phyloP scores from a whole-genome alignment of 495 filamentous ascomycete species.

The Evernia prunastri region DNA sequence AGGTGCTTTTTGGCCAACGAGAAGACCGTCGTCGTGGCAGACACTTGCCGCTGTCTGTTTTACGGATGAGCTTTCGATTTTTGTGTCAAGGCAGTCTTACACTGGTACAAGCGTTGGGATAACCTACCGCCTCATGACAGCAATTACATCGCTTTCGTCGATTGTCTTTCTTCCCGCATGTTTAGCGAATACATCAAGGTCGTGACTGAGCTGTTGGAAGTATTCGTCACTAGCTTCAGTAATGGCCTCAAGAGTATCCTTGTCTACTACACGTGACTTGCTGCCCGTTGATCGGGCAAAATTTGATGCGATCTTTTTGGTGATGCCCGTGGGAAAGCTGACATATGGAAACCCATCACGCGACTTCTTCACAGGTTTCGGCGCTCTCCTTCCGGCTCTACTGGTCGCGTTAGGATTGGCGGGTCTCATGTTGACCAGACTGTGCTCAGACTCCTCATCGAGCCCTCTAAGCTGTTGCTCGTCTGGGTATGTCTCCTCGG shows the following conservation, averaged over 20 bases:
- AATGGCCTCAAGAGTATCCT: slow-evolving; percentile 65
- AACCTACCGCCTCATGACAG: slow-evolving; percentile 72
- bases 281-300: slow-evolving; percentile 57
- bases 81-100: neutral
- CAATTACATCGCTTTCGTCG: slow-evolving; percentile 74
- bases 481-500: slow-evolving; percentile 23
- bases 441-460: neutral
- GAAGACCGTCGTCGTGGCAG: slow-evolving; percentile 65
- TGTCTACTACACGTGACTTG: slow-evolving; percentile 57
- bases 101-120: slow-evolving; percentile 22
- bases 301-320: slow-evolving; percentile 68
- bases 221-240: slow-evolving; percentile 80
- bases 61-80: slow-evolving; percentile 29
- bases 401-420: neutral
- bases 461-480: slow-evolving; percentile 6
- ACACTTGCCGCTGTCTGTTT: slow-evolving; percentile 70
- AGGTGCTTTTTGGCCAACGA: slow-evolving; percentile 75
- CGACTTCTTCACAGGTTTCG: slow-evolving; percentile 56
- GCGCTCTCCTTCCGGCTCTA: slow-evolving; percentile 30
- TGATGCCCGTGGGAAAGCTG: slow-evolving; percentile 59
- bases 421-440: neutral
- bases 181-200: slow-evolving; percentile 69
- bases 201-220: slow-evolving; percentile 77
- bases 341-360: slow-evolving; percentile 68
- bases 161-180: slow-evolving; percentile 81